Evolutionary conservation across 345 rosid species (phyloP), one percentile per base, ranked within the genome.

Genomic region (Salix exigua): DNA sequence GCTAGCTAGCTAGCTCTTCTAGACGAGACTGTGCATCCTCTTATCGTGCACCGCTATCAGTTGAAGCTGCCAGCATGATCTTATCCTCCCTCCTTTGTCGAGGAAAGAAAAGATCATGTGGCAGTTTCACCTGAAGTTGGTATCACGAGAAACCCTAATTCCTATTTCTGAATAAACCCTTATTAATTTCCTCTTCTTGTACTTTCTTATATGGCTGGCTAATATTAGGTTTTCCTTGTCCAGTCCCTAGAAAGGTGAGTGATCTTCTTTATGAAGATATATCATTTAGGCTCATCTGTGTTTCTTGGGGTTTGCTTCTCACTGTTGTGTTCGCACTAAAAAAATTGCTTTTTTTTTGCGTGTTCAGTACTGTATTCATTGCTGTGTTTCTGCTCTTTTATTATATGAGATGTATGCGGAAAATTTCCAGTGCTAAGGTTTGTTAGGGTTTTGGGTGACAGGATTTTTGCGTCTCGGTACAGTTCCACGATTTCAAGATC

Each of bases 41-140:
- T 53, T 14, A 67, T 67, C 77, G 81, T 73, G 77, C 71, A 78
- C 84, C 85, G 81, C 77, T 87, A 86, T 84, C 97, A 80, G 98
- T 83, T 94, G 97, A 94, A 94, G 98, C 98, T 94, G 98, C 97
- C 98, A 94, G 98, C 98, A 91, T 94, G 98, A 94, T 94, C 86
- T 80, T 23, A 68, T 62, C 65, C 62, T 58, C 35, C 66, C 68
- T 77, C 71, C 62, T 35, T 28, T 7, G 25, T 30, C 28, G 79
- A 77, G 83, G 76, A 75, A 66, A 71, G 80, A 80, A 66, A 85
- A 93, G 96, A 93, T 93, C 97, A 90, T 93, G 81, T 86, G 90
- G 97, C 89, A 85, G 92, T 85, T 91, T 93, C 96, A 90, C 89
- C 97, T 53, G 92, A 85, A 90, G 88, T 78, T 87, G 88, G 87